Evolutionary conservation across 1,284 basidiomycete species (phyloP), one percentile per base, ranked within the genome.

Genomic region (Ustilago xerochloae): DNA sequence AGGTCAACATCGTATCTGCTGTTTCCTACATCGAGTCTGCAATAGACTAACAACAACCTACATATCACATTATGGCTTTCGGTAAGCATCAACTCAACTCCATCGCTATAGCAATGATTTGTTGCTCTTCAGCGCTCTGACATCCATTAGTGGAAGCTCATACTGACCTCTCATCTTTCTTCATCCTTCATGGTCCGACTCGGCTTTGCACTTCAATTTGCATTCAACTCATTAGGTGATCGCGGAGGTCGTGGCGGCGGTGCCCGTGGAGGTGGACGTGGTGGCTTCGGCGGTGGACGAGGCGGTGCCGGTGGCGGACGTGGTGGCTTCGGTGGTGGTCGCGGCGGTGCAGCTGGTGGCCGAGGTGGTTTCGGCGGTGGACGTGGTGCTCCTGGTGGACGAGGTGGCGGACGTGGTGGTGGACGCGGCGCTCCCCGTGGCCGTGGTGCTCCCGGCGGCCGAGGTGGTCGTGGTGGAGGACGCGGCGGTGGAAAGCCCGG

Each of bases 381-480:
- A 33, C 71, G 80, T 22, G 80, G 81, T 57, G 80, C 59, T 20
- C 65, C 61, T 20, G 74, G 77, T 20, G 75, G 76, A 57, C 75
- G 78, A 33, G 63, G 63, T 24, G 69, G 77, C 54, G 73, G 53
- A 13, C 65, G 73, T 18, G 65, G 68, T 16, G 79, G 77, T 43
- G 73, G 60, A 28, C 69, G 72, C 45, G 75, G 80, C 36, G 82
- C 41, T 13, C 41, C 41, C 16, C 41, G 41, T 15, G 41, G 63
- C 26, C 72, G 78, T 26, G 73, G 81, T 39, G 77, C 75, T 48
- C 75, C 80, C 57, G 72, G 80, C 56, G 81, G 84, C 46, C 84
- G 85, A 70, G 79, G 74, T 38, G 68, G 53, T 13, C 65, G 73
- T n/a, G 65, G 68, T 18, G 79, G 77, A 41, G 73, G 57, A 26